Evolutionary conservation across 1,284 basidiomycete genomes (phyloP), one percentile per base, ranked within the genome.

Genomic region (Sutorius eximius): DNA sequence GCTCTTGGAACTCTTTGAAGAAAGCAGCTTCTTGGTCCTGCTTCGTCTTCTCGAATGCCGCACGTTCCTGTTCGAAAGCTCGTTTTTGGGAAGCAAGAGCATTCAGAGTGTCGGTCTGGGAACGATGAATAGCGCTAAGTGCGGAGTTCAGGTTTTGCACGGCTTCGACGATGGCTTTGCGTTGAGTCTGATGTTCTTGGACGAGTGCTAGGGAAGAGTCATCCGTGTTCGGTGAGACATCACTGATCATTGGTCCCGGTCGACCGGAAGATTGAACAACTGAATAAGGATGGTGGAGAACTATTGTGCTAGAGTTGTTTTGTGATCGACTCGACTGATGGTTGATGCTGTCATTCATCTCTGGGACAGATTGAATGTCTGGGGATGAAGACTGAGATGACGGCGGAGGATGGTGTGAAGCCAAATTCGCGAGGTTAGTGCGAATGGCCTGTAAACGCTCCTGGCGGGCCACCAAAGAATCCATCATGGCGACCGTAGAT

Each of bases 11-110:
- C 27, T 47, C 43, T 43, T 49, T 55, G 24, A 55, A 52, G 37
- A 61, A 33, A 9, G 37, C 46, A 27, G 45, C 51, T 24, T 58
- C 59, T 12, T 58, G 46, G 0, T 33, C 32, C 24, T 24, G 58
- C 41, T 55, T 65, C 44, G 12, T 49, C 37, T 60, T 47, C 43
- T 67, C 66, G 15, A 71, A 69, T 4, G 40, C 49, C 16, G 41
- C 45, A 32, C 60, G 59, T 15, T 51, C 49, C n/a, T 61, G 58
- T 32, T 66, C 62, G 10, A 71, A 47, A 3, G 38, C 7, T 45
- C 37, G 57, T 20, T 54, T 32, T 16, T 51, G 59, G 2, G 46
- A 45, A 18, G 43, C 49, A 11, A 71, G 52, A 11, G 52, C 43
- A 32, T 54, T 56, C 24, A 66, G 58, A 7, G 27, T 50, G 4